Evolutionary conservation across 1,284 basidiomycete species (phyloP).

Genomic region (Rhodotorula mucilaginosa): DNA sequence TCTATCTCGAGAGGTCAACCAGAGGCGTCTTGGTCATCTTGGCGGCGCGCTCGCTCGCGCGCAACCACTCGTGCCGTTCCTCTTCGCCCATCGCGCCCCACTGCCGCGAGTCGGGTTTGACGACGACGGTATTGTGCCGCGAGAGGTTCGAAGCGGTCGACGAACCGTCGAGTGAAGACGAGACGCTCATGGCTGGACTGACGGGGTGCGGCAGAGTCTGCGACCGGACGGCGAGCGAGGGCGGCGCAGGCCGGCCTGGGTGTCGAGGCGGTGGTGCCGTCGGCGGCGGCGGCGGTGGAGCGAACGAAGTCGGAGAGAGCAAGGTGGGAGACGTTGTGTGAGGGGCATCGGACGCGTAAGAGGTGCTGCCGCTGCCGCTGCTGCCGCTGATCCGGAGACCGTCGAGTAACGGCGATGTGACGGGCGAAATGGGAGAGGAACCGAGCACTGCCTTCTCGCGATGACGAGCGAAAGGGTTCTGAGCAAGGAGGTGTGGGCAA

Average conservation of each 20-base stretch:
- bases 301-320: not conserved
- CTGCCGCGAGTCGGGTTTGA: constrained; percentile 24
- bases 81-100: constrained; percentile 24
- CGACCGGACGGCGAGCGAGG: constrained; percentile 18
- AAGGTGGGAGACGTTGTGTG: not conserved
- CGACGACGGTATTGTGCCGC: constrained; percentile 2
- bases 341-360: not conserved
- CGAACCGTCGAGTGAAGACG: not conserved
- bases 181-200: constrained; percentile 4
- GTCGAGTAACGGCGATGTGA: constrained; percentile 3
- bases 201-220: not conserved
- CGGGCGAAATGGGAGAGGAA: not conserved
- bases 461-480: constrained; percentile 27
- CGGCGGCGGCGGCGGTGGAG: not conserved
- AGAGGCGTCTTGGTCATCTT: constrained; percentile 30
- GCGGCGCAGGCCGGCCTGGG: constrained; percentile 9
- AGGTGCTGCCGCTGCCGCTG: no score
- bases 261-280: constrained; percentile 6
- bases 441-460: constrained; percentile 27
- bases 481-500: not conserved
- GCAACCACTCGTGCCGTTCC: constrained; percentile 19
- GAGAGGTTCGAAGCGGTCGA: not conserved
- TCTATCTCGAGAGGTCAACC: constrained; percentile 29
- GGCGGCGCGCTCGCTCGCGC: constrained; percentile 21
- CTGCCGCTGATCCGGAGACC: not conserved